Conservation (phyloP, 768 basidiomycete genomes). For the Lactifluus echinatus region DNA sequence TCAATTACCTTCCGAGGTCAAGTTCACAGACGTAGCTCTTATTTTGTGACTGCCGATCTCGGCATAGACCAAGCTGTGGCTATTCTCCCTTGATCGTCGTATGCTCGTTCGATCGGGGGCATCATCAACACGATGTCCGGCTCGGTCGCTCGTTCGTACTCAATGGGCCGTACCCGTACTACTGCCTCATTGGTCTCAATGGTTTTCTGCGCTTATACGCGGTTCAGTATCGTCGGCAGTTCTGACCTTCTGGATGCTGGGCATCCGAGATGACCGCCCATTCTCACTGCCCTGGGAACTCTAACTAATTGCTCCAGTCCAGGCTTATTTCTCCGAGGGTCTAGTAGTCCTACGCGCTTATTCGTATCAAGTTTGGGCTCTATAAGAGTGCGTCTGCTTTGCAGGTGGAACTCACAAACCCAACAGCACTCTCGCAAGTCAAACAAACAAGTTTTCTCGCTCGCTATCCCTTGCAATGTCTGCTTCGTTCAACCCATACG, state of each 20-base stretch:
- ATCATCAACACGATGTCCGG: neutral
- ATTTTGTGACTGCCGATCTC: neutral
- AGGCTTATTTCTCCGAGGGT: no score
- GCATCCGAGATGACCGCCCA: neutral
- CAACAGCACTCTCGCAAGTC: neutral
- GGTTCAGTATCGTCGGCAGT: neutral
- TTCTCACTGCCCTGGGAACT: neutral
- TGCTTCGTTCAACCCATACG: slow-evolving; percentile 19
- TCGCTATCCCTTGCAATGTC: slow-evolving; percentile 4
- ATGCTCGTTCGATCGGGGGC: neutral
- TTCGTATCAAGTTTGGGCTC: no score
- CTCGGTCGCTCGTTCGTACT: neutral
- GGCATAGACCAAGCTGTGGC: neutral
- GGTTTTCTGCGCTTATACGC: neutral
- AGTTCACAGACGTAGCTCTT: neutral
- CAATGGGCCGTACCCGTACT: neutral
- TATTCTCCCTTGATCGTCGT: neutral
- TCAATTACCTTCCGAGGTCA: neutral
- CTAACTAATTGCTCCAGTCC: neutral
- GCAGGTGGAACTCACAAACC: neutral
- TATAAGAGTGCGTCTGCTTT: neutral
- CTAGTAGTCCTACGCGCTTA: no score
- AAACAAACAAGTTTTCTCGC: neutral
- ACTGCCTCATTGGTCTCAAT: neutral
- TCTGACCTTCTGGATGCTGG: neutral